phyloP scores from a whole-genome alignment of 805 yeast species.

The Candida quercuum region DNA sequence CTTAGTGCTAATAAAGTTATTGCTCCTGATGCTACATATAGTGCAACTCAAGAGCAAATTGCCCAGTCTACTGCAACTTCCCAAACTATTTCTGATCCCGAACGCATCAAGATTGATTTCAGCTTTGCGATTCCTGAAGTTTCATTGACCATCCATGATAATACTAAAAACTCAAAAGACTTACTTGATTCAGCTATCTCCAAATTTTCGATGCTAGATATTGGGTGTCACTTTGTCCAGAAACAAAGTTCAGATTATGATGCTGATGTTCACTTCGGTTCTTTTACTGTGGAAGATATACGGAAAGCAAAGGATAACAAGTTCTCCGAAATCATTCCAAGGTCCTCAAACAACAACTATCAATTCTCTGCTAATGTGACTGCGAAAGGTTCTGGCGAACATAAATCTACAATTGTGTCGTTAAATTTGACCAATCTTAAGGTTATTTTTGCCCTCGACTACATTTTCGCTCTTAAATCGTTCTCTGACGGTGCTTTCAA shows the following conservation, averaged over 20 bases:
- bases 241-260: slow-evolving; percentile 48
- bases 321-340: slow-evolving; percentile 79
- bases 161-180: slow-evolving; percentile 33
- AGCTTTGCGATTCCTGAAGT: slow-evolving; percentile 57
- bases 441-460: slow-evolving; percentile 80
- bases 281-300: slow-evolving; percentile 76
- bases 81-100: slow-evolving; percentile 11
- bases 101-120: slow-evolving; percentile 36
- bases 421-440: slow-evolving; percentile 76
- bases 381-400: slow-evolving; percentile 34
- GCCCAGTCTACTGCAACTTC: slow-evolving; percentile 19
- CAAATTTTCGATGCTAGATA: slow-evolving; percentile 52
- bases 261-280: slow-evolving; percentile 58
- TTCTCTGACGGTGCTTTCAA: slow-evolving; percentile 50
- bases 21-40: slow-evolving; percentile 27
- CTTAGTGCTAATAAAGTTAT: slow-evolving; percentile 52
- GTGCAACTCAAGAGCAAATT: slow-evolving; percentile 9
- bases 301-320: slow-evolving; percentile 57
- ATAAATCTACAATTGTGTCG: slow-evolving; percentile 44
- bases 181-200: slow-evolving; percentile 44
- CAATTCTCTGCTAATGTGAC: slow-evolving; percentile 62
- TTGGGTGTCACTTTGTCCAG: slow-evolving; percentile 46
- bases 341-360: slow-evolving; percentile 50
- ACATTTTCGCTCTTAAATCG: slow-evolving; percentile 65
- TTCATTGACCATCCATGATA: slow-evolving; percentile 54